These are phyloP conservation scores for Plasmodium knowlesi DNA, from an alignment of 169 alveolate species.

Conservation along the genomic window DNA sequence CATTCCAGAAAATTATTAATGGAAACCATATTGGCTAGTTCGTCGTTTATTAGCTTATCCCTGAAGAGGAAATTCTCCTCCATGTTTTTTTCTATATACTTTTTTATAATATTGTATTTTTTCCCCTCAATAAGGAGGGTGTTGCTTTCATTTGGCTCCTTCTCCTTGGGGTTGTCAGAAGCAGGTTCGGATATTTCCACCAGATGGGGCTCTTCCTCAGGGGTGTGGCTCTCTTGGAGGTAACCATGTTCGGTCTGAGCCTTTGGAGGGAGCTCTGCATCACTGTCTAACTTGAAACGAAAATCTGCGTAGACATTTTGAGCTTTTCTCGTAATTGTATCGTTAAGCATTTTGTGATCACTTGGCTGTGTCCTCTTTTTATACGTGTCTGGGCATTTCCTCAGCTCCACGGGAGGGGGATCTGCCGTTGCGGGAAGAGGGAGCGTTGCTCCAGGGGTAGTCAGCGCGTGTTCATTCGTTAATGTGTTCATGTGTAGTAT, in stretches of 20 bases:
- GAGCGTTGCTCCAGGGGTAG: background rate
- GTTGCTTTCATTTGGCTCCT: background rate
- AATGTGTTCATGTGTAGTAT: background rate
- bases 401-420: background rate
- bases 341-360: slow-evolving; percentile 20
- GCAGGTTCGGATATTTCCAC: background rate
- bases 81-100: slow-evolving; percentile 38
- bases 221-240: background rate
- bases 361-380: slow-evolving; percentile 12
- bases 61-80: slow-evolving; percentile 42
- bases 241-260: background rate
- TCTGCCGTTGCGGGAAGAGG: background rate
- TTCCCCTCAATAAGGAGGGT: background rate
- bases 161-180: background rate
- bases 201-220: background rate
- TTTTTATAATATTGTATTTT: slow-evolving; percentile 34
- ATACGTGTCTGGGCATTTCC: slow-evolving; percentile 41
- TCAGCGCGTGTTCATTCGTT: background rate
- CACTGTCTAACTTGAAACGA: background rate
- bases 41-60: slow-evolving; percentile 55
- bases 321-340: background rate
- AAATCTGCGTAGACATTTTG: slow-evolving; percentile 9
- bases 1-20: slow-evolving; percentile 44
- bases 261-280: background rate
- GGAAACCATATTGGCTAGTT: slow-evolving; percentile 36